Percentiles rank a stretch among this genome's conserved stretches.
Evolutionary conservation across 306 rosid genomes (phyloP).

Genomic region (Begonia loranthoides): DNA sequence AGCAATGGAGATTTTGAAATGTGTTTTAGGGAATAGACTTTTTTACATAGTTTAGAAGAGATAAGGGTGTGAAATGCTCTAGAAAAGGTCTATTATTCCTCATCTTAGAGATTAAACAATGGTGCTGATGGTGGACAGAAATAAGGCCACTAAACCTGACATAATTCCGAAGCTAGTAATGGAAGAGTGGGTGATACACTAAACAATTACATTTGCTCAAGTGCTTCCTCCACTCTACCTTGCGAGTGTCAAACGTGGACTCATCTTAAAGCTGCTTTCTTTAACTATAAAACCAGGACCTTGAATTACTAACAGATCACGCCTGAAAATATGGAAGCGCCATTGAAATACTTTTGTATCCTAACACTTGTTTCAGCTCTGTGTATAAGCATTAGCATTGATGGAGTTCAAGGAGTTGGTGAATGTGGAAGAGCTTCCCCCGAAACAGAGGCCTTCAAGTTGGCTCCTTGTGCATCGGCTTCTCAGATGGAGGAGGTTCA

Average conservation of each 20-base stretch:
- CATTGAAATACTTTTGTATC: slow-evolving; percentile 15
- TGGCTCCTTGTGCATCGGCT: slow-evolving; percentile 34
- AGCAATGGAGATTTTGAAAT: no score
- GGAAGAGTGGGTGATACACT: slow-evolving; percentile 10
- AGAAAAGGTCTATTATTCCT: no score
- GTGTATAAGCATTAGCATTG: background rate
- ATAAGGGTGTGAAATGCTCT: no score
- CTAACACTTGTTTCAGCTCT: slow-evolving; percentile 11
- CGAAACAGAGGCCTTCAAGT: slow-evolving; percentile 31
- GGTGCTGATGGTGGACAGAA: no score
- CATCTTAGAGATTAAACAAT: no score
- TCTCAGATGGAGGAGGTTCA: slow-evolving; percentile 17
- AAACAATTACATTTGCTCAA: slow-evolving; percentile 2
- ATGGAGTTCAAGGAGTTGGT: slow-evolving; percentile 19
- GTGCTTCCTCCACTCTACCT: slow-evolving; percentile 28
- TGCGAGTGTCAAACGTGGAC: slow-evolving; percentile 8
- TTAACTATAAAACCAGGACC: background rate
- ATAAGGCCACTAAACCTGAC: no score
- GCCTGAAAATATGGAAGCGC: slow-evolving; percentile 11
- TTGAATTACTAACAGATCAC: background rate
- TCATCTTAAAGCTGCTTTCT: background rate
- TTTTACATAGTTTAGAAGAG: no score
- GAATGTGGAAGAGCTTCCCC: slow-evolving; percentile 35
- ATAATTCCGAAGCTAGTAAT: background rate
- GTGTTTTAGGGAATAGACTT: no score